Base-by-base conservation (phyloP, 371 early-diverging fungal genomes). In the Mucor piriformis region DNA sequence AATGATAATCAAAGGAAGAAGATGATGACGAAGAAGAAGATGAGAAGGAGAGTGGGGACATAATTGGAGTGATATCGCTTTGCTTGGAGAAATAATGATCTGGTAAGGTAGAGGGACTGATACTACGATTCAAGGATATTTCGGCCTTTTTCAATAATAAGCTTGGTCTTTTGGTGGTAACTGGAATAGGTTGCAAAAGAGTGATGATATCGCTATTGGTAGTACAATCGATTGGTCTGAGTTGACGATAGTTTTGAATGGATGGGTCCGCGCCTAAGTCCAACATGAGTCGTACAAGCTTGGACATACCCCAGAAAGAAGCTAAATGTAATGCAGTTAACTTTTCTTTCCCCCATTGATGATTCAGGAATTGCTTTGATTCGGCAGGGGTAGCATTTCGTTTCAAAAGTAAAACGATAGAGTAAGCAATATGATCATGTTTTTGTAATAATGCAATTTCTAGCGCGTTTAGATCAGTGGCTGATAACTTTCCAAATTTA, bases 201-300 rank as follows among this genome's bases (percentile, higher is more conserved):
- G 59, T 27, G 29, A 71, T 52, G 27, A 63, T 58, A 21, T 72
- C 70, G 3, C 49, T 24, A 33, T 54, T 58, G 32, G 64, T 67
- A 13, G 70, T 56, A 69, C 74, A 73, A 59, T 77, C 73, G 38
- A 57, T 54, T 21, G 77, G 74, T 47, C 56, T 52, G 59, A 74
- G 61, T 37, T 70, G 64, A 54, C 64, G 65, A 50, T 63, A 50
- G 61, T 74, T 74, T 54, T 57, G 54, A 16, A 62, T 37, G 27
- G 33, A 52, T 50, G 70, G 62, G 58, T 73, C 74, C 29, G 74
- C 74, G 10, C 72, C 77, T 50, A 68, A 46, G 29, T 71, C 72
- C 21, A 77, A 47, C 58, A 77, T 46, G 16, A 69, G 74, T 70
- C 64, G 72, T 52, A 77, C 74, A 61, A 77, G 64, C 24, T 65